phyloP scores from a whole-genome alignment of 2,329 filamentous ascomycete genomes.

The Diaporthe sp. region DNA sequence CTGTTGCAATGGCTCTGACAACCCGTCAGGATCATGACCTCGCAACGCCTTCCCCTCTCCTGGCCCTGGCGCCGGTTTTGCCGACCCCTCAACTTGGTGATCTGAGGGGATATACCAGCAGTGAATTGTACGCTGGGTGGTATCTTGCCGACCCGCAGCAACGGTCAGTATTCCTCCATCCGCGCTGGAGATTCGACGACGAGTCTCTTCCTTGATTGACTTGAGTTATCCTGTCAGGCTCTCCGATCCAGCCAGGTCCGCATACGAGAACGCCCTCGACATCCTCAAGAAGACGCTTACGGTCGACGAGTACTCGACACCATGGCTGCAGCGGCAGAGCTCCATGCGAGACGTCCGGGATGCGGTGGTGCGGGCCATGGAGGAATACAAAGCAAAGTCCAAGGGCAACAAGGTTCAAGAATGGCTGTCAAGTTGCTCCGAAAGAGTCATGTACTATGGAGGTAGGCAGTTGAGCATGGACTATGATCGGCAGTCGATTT shows the following conservation, averaged over 20 bases:
- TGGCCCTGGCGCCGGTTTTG: background rate
- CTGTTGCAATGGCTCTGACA: background rate
- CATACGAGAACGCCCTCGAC: constrained; percentile 2
- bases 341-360: background rate
- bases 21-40: background rate
- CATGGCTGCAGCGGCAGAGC: background rate
- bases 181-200: fast-evolving
- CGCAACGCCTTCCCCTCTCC: background rate
- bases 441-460: constrained; percentile 16
- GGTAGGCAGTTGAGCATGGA: background rate
- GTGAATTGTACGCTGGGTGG: background rate
- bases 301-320: background rate
- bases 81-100: background rate
- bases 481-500: background rate
- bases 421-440: background rate
- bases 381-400: background rate
- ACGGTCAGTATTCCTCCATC: background rate
- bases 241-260: constrained; percentile 7
- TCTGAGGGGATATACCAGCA: background rate
- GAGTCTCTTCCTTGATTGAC: background rate
- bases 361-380: background rate
- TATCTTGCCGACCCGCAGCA: background rate
- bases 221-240: background rate
- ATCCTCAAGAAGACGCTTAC: constrained; percentile 5
- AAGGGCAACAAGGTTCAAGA: background rate